These are phyloP conservation scores for Starmerella kuoi DNA, from an alignment of 805 yeast genomes.

Conservation along the genomic window DNA sequence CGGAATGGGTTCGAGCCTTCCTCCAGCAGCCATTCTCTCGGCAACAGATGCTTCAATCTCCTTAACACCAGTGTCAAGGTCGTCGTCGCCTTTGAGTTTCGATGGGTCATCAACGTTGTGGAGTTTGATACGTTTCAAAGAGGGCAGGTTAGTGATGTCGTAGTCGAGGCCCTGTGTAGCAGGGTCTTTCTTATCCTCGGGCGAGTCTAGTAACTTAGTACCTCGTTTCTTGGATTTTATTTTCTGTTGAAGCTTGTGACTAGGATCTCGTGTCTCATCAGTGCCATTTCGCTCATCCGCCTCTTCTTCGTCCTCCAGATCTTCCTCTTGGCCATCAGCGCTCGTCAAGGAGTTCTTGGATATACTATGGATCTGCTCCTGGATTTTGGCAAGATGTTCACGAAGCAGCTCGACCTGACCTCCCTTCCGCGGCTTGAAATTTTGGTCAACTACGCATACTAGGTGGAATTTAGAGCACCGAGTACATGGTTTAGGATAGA, in stretches of 20 bases:
- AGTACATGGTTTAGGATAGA: slow-evolving; percentile 69
- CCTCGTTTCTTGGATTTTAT: background rate
- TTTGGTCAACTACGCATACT: slow-evolving; percentile 80
- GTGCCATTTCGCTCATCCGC: background rate
- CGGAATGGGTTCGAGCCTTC: slow-evolving; percentile 14
- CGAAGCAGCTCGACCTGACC: slow-evolving; percentile 74
- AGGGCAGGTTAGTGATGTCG: background rate
- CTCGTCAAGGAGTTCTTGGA: slow-evolving; percentile 41
- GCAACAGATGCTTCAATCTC: slow-evolving; percentile 16
- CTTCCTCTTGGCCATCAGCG: slow-evolving; percentile 18
- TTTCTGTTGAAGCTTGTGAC: too few relatives aligned
- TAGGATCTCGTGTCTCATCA: background rate
- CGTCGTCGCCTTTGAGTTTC: slow-evolving; percentile 2
- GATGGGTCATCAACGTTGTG: background rate
- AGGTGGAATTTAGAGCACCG: slow-evolving; percentile 71
- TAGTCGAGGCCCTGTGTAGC: background rate
- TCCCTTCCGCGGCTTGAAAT: slow-evolving; percentile 82
- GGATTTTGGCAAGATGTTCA: slow-evolving; percentile 73
- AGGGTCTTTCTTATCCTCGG: background rate
- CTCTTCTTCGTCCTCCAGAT: background rate
- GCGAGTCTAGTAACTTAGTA: background rate
- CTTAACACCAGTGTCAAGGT: slow-evolving; percentile 7
- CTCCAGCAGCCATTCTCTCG: slow-evolving; percentile 19
- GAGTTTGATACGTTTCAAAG: background rate
- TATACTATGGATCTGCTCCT: slow-evolving; percentile 53